These are phyloP conservation scores for Brettanomyces nanus DNA, from an alignment of 805 yeast species.

Conservation along the genomic window DNA sequence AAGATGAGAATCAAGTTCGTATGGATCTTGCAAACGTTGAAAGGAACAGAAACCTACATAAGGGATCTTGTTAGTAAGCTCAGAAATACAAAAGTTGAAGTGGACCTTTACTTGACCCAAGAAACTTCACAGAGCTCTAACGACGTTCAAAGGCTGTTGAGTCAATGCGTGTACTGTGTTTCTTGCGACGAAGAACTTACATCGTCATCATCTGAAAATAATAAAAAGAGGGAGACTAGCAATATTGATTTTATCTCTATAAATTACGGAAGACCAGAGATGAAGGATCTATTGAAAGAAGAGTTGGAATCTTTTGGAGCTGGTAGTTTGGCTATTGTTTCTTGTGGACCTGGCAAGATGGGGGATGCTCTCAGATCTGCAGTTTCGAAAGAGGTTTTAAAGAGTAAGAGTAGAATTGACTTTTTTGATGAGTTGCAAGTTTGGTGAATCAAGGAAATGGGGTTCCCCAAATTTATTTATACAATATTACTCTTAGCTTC, in stretches of 20 bases:
- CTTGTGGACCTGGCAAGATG: slow-evolving; percentile 40
- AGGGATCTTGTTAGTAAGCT: slow-evolving; percentile 28
- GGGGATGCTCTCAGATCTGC: slow-evolving; percentile 44
- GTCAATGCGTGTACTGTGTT: not conserved
- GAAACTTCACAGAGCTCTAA: slow-evolving; percentile 2
- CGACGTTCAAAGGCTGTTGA: not conserved
- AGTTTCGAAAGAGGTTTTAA: slow-evolving; percentile 34
- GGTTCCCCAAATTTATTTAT: too few relatives aligned
- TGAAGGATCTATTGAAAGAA: not conserved
- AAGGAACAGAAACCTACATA: slow-evolving; percentile 37
- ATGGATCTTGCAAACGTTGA: slow-evolving; percentile 52
- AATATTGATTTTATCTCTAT: slow-evolving; percentile 1
- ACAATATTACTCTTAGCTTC: too few relatives aligned
- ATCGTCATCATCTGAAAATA: not conserved
- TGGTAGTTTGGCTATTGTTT: slow-evolving; percentile 31
- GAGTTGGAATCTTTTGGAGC: not conserved
- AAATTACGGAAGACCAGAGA: slow-evolving; percentile 5
- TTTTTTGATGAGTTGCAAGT: slow-evolving; percentile 68
- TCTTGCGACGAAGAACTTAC: not conserved
- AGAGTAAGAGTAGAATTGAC: slow-evolving; percentile 45
- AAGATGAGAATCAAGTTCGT: slow-evolving; percentile 34
- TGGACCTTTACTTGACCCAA: slow-evolving; percentile 30
- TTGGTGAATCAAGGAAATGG: slow-evolving; percentile 57
- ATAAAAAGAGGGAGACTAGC: not conserved
- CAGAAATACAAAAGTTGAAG: slow-evolving; percentile 18